Base-by-base conservation (phyloP, 805 yeast species). In the Teunomyces barrocoloradensis region DNA sequence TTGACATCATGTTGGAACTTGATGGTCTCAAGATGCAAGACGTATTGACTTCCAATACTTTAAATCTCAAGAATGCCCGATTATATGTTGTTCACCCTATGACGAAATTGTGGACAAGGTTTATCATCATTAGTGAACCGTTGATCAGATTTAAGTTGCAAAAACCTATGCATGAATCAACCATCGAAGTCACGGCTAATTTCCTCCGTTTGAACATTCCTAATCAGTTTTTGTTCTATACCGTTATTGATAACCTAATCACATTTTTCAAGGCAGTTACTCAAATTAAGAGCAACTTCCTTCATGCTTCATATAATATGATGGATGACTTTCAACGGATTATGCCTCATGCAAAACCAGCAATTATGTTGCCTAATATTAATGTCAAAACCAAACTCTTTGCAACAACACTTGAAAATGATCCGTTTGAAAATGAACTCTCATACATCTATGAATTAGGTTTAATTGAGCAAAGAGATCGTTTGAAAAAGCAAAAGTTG, bases 361-460 rank as follows among this genome's bases (percentile, higher is more conserved):
- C 79, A 0, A 52, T 71, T 3, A 51, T 67, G 13, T 69, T 92
- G 6, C 91, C 91, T 11, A 69, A 66, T 17, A 66, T 89, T 2
- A 74, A 77, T 18, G 54, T 90, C 32, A 75, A 69, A 36, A 72
- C 95, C 0, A 71, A 71, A 5, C 70, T 79, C 35, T 73, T 88
- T 52, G 71, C 85, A 4, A 67, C 90, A 33, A 75, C 85, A 20
- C 73, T 90, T 52, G 96, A 88, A 47, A 96, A 88, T 63, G 97
- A 92, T 64, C 92, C 96, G 6, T 90, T 91, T 62, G 98, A 92
- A 64, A 73, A 82, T 6, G 84, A 88, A 55, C 66, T 91, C 41
- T 77, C 80, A 18, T 71, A 80, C 57, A 79, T 85, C 23, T 82
- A 77, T 57, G 84, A 84, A 54, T 72, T 85, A 9, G 96, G 96